These are phyloP conservation scores for Talinum fruticosum DNA, from an alignment of 148 eudicot species.

Conservation along the genomic window DNA sequence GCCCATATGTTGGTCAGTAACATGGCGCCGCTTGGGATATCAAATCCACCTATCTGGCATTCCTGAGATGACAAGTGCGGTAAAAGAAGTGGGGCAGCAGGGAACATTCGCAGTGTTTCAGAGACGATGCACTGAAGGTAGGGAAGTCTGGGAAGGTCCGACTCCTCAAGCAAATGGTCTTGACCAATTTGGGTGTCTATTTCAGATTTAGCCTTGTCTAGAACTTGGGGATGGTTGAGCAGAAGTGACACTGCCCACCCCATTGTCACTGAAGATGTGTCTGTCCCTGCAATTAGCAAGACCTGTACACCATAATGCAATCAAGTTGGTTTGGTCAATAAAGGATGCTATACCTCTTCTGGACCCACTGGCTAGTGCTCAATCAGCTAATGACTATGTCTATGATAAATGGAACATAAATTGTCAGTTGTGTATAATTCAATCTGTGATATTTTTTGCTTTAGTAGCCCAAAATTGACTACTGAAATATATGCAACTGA, in stretches of 20 bases:
- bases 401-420: too few species aligned
- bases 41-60: constrained; percentile 21
- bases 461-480: too few species aligned
- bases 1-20: constrained; percentile 30
- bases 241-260: constrained; percentile 35
- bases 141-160: constrained; percentile 19
- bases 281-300: constrained; percentile 28
- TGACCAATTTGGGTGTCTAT: constrained; percentile 26
- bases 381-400: too few species aligned
- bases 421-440: too few species aligned
- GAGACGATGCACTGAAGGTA: constrained; percentile 25
- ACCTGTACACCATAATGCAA: constrained; percentile 12
- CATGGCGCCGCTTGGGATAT: constrained; percentile 22
- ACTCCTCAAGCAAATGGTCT: constrained; percentile 18
- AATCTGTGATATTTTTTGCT: too few species aligned
- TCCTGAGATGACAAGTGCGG: constrained; percentile 29
- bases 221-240: constrained; percentile 22
- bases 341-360: too few species aligned
- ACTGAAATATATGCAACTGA: too few species aligned
- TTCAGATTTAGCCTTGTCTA: constrained; percentile 27
- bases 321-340: too few species aligned
- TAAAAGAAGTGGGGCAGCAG: constrained; percentile 25
- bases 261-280: constrained; percentile 25
- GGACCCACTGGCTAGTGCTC: too few species aligned
- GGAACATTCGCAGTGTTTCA: constrained; percentile 24